A percentile compares a stretch with the other conserved stretches of the same genome.
Evolutionary conservation across 768 basidiomycete species (phyloP).

Genomic region (Udeniomyces megalosporus): DNA sequence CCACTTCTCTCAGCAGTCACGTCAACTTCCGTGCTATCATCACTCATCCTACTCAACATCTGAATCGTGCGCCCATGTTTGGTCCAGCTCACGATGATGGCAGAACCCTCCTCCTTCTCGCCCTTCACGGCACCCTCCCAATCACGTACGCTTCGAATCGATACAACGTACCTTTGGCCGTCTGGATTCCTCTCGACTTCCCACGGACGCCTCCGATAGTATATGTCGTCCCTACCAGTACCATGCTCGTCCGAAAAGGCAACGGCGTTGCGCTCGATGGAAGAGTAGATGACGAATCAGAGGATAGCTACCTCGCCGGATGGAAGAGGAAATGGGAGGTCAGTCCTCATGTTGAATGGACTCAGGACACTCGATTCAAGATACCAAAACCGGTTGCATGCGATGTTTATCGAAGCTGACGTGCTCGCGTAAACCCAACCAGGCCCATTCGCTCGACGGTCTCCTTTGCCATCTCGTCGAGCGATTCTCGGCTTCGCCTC

Average conservation of each 20-base stretch:
- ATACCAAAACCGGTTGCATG: too few relatives aligned
- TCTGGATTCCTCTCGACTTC: conserved; percentile 77
- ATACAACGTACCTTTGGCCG: conserved; percentile 84
- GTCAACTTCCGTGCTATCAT: neutral
- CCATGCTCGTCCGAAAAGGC: conserved; percentile 72
- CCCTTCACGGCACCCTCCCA: conserved; percentile 77
- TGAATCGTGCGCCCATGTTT: neutral
- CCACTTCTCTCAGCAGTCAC: neutral
- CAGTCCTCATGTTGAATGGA: too few relatives aligned
- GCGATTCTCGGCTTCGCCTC: conserved; percentile 70
- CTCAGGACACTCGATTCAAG: too few relatives aligned
- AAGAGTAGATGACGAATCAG: conserved; percentile 34
- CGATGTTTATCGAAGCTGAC: neutral
- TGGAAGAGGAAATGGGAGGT: conserved; percentile 82
- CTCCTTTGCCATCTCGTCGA: conserved; percentile 63
- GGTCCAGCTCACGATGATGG: conserved; percentile 78
- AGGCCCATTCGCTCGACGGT: conserved; percentile 62
- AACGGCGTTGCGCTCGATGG: conserved; percentile 67
- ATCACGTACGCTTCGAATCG: conserved; percentile 56
- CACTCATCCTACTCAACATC: neutral
- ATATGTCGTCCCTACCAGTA: conserved; percentile 79
- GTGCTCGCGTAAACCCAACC: neutral
- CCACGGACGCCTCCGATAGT: conserved; percentile 65
- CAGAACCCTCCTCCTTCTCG: conserved; percentile 75
- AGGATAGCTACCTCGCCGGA: conserved; percentile 47